Evolutionary conservation across 1,284 basidiomycete genomes (phyloP).

Genomic region (Apiotrichum mycotoxinovorans): DNA sequence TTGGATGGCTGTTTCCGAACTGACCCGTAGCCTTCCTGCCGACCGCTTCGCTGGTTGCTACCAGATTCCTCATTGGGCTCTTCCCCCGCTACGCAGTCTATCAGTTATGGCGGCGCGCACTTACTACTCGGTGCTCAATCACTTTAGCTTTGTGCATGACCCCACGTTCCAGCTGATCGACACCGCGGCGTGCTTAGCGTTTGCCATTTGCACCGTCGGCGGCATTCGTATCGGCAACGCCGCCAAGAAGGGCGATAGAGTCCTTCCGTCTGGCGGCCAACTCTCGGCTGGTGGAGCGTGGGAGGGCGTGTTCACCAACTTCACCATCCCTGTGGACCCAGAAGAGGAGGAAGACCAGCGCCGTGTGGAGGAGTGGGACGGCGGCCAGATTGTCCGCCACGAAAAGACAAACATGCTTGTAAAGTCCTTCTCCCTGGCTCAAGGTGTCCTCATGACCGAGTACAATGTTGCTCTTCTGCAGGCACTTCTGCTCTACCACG

Average conservation of each 20-base stretch:
- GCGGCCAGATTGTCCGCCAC: constrained; percentile 39
- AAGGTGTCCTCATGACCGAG: constrained; percentile 49
- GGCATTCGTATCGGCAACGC: constrained; percentile 29
- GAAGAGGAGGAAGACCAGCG: constrained; percentile 20
- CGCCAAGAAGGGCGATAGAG: constrained; percentile 1
- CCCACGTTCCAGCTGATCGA: constrained; percentile 51
- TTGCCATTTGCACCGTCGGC: constrained; percentile 53
- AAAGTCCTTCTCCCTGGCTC: constrained; percentile 48
- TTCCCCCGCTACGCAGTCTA: constrained; percentile 48
- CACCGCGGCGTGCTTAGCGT: constrained; percentile 49
- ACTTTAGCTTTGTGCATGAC: constrained; percentile 50
- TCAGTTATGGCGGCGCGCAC: constrained; percentile 50
- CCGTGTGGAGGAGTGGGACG: constrained; percentile 35
- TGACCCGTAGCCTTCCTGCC: constrained; percentile 31
- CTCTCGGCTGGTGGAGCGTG: constrained; percentile 8
- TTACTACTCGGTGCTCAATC: constrained; percentile 49
- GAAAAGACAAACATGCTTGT: constrained; percentile 53
- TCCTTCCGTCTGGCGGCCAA: background rate
- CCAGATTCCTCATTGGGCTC: constrained; percentile 51
- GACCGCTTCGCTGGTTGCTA: constrained; percentile 51
- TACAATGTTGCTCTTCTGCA: constrained; percentile 51
- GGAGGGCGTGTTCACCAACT: constrained; percentile 14
- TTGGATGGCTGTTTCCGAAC: background rate
- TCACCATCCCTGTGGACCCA: constrained; percentile 9
- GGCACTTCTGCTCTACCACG: constrained; percentile 50